These are phyloP conservation scores for Leishmania lainsoni DNA, from an alignment of 208 protist species.

Conservation along the genomic window DNA sequence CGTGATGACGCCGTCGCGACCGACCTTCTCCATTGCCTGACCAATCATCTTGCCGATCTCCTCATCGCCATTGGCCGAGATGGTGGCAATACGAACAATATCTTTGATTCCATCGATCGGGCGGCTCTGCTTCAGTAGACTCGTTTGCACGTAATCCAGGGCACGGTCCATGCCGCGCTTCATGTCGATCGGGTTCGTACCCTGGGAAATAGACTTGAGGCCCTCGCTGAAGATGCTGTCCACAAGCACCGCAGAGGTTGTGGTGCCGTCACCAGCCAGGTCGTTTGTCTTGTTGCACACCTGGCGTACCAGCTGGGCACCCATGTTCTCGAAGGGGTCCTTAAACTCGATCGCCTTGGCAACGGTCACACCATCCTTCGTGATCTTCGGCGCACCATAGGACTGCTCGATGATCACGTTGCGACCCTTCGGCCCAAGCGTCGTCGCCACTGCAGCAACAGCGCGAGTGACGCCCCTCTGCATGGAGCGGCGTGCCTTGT, in stretches of 20 bases:
- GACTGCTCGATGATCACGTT: constrained; percentile 99
- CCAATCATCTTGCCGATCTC: constrained; percentile 98
- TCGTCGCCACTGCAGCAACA: constrained; percentile 96
- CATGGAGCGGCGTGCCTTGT: constrained; percentile 92
- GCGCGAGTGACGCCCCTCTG: constrained; percentile 96
- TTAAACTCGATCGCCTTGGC: constrained; percentile 98
- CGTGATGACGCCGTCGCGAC: constrained; percentile 99
- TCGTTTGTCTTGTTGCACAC: constrained; percentile 99
- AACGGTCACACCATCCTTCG: constrained; percentile 99
- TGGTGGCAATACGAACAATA: constrained; percentile 98
- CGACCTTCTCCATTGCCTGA: constrained; percentile 98
- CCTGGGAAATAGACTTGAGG: constrained; percentile 96
- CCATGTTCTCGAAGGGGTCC: constrained; percentile 98
- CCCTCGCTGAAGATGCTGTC: constrained; percentile 98
- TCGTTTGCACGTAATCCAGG: constrained; percentile 89
- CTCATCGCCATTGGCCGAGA: constrained; percentile 99
- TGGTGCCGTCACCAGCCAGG: constrained; percentile 98
- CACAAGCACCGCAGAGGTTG: constrained; percentile 99
- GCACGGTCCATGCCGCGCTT: constrained; percentile 98
- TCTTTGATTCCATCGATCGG: constrained; percentile 96
- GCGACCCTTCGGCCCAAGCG: constrained; percentile 98
- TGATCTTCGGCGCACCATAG: constrained; percentile 98
- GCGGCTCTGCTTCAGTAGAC: constrained; percentile 92
- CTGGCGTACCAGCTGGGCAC: constrained; percentile 96
- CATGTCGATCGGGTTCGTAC: constrained; percentile 99